Evolutionary conservation across 495 filamentous ascomycete genomes (phyloP).

Genomic region (Terfezia boudieri): DNA sequence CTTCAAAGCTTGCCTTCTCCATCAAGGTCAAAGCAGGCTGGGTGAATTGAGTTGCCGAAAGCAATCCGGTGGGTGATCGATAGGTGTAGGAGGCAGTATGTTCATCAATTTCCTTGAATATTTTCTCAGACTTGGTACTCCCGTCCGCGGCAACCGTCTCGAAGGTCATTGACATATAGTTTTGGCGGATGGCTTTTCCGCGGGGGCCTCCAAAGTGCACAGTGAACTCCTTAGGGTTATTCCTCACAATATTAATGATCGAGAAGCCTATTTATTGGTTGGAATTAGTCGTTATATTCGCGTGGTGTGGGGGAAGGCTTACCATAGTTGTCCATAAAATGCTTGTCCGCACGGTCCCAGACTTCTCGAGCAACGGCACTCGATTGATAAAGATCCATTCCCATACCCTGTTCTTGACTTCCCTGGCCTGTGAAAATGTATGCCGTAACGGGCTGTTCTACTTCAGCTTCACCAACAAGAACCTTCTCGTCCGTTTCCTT

Average conservation of each 20-base stretch:
- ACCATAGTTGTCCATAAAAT: slow-evolving; percentile 98
- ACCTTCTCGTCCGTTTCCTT: slow-evolving; percentile 91
- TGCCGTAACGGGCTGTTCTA: slow-evolving; percentile 90
- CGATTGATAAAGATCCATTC: slow-evolving; percentile 91
- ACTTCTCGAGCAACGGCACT: slow-evolving; percentile 88
- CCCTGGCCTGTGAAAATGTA: slow-evolving; percentile 98
- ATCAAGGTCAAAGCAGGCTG: slow-evolving; percentile 93
- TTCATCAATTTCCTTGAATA: slow-evolving; percentile 93
- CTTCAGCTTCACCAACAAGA: slow-evolving; percentile 80
- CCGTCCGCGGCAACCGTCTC: slow-evolving; percentile 85
- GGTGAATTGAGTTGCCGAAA: slow-evolving; percentile 96
- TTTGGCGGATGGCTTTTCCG: slow-evolving; percentile 89
- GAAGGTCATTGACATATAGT: slow-evolving; percentile 99
- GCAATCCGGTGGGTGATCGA: slow-evolving; percentile 77
- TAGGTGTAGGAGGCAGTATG: slow-evolving; percentile 88
- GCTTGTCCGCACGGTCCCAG: slow-evolving; percentile 92
- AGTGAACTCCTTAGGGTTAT: slow-evolving; percentile 97
- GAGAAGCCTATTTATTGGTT: slow-evolving; percentile 50
- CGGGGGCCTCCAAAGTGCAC: slow-evolving; percentile 94
- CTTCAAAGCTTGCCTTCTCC: slow-evolving; percentile 99
- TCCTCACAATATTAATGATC: slow-evolving; percentile 97
- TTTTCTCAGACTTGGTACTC: slow-evolving; percentile 87
- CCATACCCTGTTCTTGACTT: slow-evolving; percentile 97
- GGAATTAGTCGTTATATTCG: slow-evolving; percentile 1
- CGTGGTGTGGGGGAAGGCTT: slow-evolving; percentile 16